These are phyloP conservation scores for Inga leiocalycina DNA, from an alignment of 306 rosid species.

Conservation along the genomic window DNA sequence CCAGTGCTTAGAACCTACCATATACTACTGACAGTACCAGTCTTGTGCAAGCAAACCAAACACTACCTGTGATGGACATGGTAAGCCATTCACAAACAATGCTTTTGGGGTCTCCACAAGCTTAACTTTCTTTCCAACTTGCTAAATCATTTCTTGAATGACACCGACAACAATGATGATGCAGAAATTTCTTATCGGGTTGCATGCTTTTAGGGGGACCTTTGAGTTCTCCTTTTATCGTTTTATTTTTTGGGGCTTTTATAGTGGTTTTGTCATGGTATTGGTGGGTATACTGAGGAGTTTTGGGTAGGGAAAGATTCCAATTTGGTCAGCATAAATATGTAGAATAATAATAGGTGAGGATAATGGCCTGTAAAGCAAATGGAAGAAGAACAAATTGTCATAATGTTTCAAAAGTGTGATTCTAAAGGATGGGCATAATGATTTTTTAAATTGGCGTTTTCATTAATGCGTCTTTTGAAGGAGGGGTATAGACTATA, in stretches of 20 bases:
- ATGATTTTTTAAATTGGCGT: neutral
- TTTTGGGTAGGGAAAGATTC: constrained; percentile 34
- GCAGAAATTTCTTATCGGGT: constrained; percentile 24
- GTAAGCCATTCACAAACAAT: constrained; percentile 76
- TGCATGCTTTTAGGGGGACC: constrained; percentile 29
- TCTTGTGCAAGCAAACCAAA: constrained; percentile 71
- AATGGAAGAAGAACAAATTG: constrained; percentile 15
- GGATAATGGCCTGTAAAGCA: constrained; percentile 30
- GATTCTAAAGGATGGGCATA: constrained; percentile 29
- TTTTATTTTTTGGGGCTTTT: neutral
- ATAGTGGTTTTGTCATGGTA: constrained; percentile 26
- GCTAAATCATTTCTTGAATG: constrained; percentile 51
- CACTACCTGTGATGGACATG: constrained; percentile 86
- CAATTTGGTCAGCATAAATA: constrained; percentile 26
- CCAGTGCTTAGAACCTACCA: neutral
- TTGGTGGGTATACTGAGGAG: constrained; percentile 9
- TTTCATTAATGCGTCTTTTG: neutral
- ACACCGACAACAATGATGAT: constrained; percentile 30
- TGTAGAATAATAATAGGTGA: constrained; percentile 43
- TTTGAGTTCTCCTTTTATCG: constrained; percentile 3
- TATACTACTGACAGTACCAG: constrained; percentile 59
- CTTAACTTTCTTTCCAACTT: constrained; percentile 42
- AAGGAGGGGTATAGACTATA: constrained; percentile 54
- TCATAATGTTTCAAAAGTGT: neutral
- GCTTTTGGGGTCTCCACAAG: constrained; percentile 46